A percentile compares a stretch with the other conserved stretches of the same genome.
Evolutionary conservation across 768 basidiomycete genomes (phyloP).

Genomic region (Amanita polypyramis): DNA sequence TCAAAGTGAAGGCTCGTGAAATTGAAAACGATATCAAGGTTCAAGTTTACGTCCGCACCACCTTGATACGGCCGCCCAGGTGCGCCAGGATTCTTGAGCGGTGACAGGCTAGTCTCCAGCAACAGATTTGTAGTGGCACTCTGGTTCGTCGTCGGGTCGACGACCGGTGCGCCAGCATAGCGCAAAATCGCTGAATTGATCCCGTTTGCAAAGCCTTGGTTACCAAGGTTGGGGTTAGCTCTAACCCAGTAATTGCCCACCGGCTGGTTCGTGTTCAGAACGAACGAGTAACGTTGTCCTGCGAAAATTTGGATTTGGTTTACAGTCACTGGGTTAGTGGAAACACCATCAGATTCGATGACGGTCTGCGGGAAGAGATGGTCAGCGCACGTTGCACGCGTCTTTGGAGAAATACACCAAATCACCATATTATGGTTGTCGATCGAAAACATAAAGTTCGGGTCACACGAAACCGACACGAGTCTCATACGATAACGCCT

Average conservation of each 20-base stretch:
- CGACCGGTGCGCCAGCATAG: conserved; percentile 29
- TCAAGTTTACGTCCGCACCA: conserved; percentile 16
- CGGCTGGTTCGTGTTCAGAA: conserved; percentile 27
- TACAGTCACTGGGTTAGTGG: conserved; percentile 25
- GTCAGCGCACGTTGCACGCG: background rate
- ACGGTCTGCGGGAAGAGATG: conserved; percentile 14
- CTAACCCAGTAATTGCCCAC: conserved; percentile 36
- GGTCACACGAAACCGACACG: conserved; percentile 39
- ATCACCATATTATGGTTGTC: conserved; percentile 26
- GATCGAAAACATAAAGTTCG: conserved; percentile 32
- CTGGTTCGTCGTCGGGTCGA: conserved; percentile 24
- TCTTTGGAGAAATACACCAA: too few relatives aligned
- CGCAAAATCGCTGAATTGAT: conserved; percentile 45
- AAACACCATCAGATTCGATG: conserved; percentile 34
- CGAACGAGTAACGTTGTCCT: conserved; percentile 36
- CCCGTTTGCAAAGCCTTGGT: conserved; percentile 20
- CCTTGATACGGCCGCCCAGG: conserved; percentile 14
- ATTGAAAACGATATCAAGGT: conserved; percentile 14
- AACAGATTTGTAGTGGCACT: background rate
- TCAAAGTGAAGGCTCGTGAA: conserved; percentile 11
- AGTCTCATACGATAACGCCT: conserved; percentile 46
- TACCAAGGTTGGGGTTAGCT: conserved; percentile 20
- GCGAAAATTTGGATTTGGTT: conserved; percentile 30
- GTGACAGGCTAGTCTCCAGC: conserved; percentile 6
- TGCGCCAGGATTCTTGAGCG: conserved; percentile 10